phyloP scores from a whole-genome alignment of 352 stramenopile genomes.

The Aphanomyces cochlioides region DNA sequence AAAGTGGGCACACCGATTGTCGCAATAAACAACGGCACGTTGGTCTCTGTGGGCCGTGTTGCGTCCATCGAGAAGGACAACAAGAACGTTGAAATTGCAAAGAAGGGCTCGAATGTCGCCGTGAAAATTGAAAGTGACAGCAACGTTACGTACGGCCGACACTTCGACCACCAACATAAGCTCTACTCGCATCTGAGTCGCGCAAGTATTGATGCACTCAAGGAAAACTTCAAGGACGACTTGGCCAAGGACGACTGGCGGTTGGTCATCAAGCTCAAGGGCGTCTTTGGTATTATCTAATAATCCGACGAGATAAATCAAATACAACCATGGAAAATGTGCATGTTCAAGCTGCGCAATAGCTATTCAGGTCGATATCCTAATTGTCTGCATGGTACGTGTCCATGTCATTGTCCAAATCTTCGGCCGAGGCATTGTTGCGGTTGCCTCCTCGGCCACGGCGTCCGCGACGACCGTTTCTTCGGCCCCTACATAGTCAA shows the following conservation, averaged over 20 bases:
- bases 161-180: conserved; percentile 94
- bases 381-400: conserved; percentile 48
- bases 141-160: conserved; percentile 95
- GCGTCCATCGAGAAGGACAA: conserved; percentile 96
- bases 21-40: conserved; percentile 59
- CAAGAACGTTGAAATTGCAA: conserved; percentile 92
- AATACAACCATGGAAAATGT: neutral
- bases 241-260: conserved; percentile 97
- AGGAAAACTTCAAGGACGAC: conserved; percentile 98
- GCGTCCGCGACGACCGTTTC: conserved; percentile 42
- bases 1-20: conserved; percentile 97
- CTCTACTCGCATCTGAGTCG: conserved; percentile 85
- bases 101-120: conserved; percentile 92
- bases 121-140: conserved; percentile 96
- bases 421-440: conserved; percentile 47
- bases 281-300: conserved; percentile 98
- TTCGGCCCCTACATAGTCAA: conserved; percentile 37
- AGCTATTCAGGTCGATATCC: neutral
- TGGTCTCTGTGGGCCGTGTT: conserved; percentile 92
- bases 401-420: conserved; percentile 85
- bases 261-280: conserved; percentile 99
- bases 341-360: conserved; percentile 1
- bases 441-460: conserved; percentile 36
- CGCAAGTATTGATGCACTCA: conserved; percentile 97
- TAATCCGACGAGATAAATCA: conserved; percentile 19